Conservation (phyloP, 805 yeast genomes). For the Sporopachydermia lactativora region DNA sequence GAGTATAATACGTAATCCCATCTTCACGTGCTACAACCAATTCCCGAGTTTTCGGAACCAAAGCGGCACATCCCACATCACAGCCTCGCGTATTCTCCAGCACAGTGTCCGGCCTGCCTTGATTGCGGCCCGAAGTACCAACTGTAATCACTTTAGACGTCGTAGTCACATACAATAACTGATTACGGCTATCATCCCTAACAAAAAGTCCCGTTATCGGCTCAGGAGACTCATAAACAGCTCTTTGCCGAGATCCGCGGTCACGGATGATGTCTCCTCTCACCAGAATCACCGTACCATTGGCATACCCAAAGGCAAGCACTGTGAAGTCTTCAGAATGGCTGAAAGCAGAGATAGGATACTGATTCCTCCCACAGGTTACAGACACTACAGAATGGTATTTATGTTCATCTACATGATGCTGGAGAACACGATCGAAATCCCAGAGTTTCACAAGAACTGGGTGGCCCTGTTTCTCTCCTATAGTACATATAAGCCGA, state of each 20-base stretch:
- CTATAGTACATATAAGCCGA: conserved; percentile 52
- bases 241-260: conserved; percentile 77
- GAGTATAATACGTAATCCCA: conserved; percentile 49
- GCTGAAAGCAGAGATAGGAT: conserved; percentile 58
- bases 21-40: conserved; percentile 54
- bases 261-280: conserved; percentile 85
- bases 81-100: conserved; percentile 35
- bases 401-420: conserved; percentile 18
- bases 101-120: conserved; percentile 40
- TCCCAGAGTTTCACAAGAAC: conserved; percentile 62
- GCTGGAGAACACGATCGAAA: conserved; percentile 31
- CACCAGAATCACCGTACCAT: conserved; percentile 69
- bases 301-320: conserved; percentile 65
- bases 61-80: conserved; percentile 28
- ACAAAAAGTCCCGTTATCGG: conserved; percentile 73
- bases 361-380: conserved; percentile 60
- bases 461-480: conserved; percentile 62
- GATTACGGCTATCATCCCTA: conserved; percentile 26
- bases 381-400: conserved; percentile 52
- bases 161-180: conserved; percentile 56
- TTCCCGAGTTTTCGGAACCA: conserved; percentile 22
- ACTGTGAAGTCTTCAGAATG: conserved; percentile 42
- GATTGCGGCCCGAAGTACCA: conserved; percentile 65
- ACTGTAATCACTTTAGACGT: conserved; percentile 58
- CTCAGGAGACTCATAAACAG: conserved; percentile 58